Base-by-base conservation (phyloP, 805 yeast species). In the Zygosaccharomyces siamensis region DNA sequence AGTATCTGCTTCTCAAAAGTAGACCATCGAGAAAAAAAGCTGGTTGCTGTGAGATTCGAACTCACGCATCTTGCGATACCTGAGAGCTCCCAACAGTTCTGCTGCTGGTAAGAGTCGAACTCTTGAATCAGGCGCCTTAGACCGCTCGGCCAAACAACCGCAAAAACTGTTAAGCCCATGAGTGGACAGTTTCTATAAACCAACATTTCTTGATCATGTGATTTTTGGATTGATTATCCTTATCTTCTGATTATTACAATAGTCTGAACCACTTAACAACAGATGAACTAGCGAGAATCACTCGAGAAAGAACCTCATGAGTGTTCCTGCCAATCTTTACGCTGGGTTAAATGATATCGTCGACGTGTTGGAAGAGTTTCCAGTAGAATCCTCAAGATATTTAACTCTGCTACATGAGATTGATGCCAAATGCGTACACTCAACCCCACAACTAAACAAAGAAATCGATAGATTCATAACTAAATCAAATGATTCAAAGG, bases 331-430 rank as follows among this genome's bases (percentile, higher is more conserved):
- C 2, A 80, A 80, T 59, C 61, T 78, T 45, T 83, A 77, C 55
- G 95, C 97, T 0, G 98, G 97, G 1, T 72, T 93, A 46, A 92
- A 90, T 69, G 99, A 93, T 65, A 79, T 93, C 47, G 75, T 87
- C 39, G 99, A 93, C 70, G 90, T 89, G 0, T 78, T 92, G 44
- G 95, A 89, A 62, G 96, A 96, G 21, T 74, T 89, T 53, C 99
- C 99, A 0, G 62, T 76, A 48, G 97, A 89, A 56, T 74, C 88
- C 36, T 79, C 89, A 43, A 79, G 90, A 45, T 92, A 90, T 62
- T 81, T 89, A 66, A 93, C 98, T 1, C 71, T 89, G 12, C 72
- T 93, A 55, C 87, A 89, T 61, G 99, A 93, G 63, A 89, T 93
- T 46, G 97, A 90, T 62, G 97, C 98, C 51, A 92, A 92, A 66